These are phyloP conservation scores for Penicillium coffeae DNA, from an alignment of 495 filamentous ascomycete species.

Conservation along the genomic window DNA sequence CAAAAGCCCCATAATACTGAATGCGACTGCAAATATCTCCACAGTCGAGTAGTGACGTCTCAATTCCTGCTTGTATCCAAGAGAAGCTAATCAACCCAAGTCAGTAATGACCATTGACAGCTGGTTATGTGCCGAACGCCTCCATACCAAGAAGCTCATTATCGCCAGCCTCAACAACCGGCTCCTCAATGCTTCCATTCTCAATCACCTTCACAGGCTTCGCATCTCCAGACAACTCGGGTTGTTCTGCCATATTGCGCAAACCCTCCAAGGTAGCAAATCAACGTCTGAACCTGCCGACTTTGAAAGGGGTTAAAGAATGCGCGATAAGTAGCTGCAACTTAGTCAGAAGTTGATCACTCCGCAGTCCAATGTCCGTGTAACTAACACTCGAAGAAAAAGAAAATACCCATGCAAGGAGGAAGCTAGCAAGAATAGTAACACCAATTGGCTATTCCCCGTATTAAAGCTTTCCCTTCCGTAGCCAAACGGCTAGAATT, in stretches of 20 bases:
- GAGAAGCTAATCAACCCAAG: conserved; percentile 16
- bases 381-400: too few relatives aligned
- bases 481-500: too few relatives aligned
- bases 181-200: conserved; percentile 5
- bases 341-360: too few relatives aligned
- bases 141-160: conserved; percentile 28
- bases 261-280: not conserved
- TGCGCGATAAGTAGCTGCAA: not conserved
- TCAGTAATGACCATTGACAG: conserved; percentile 9
- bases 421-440: too few relatives aligned
- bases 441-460: too few relatives aligned
- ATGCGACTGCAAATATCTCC: conserved; percentile 68
- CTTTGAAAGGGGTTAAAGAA: not conserved
- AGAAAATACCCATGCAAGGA: not conserved
- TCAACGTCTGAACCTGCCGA: not conserved
- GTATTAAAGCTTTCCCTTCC: too few relatives aligned
- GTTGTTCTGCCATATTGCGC: conserved; percentile 12
- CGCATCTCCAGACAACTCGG: conserved; percentile 4
- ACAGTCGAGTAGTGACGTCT: conserved; percentile 61
- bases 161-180: conserved; percentile 20
- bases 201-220: conserved; percentile 1
- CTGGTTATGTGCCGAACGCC: not conserved
- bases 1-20: conserved; percentile 70
- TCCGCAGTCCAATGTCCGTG: too few relatives aligned
- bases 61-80: conserved; percentile 71